A percentile compares a stretch with the other conserved stretches of the same genome.
phyloP scores from a whole-genome alignment of 441 rosid genomes.

The Capsella rubella region DNA sequence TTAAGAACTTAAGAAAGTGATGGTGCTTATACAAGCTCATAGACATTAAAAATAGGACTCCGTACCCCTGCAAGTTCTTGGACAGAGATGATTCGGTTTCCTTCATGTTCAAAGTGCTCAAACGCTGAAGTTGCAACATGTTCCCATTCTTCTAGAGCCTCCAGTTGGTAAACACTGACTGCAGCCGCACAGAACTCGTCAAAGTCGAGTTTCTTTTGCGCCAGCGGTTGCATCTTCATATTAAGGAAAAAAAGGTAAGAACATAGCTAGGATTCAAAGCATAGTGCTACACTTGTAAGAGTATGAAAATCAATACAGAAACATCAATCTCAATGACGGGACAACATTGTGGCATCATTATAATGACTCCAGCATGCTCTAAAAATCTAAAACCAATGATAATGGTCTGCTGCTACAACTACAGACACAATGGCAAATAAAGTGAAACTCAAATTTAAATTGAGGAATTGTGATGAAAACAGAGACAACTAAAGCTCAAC shows the following conservation, averaged over 20 bases:
- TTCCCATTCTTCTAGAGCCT: slow-evolving; percentile 74
- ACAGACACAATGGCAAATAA: background rate
- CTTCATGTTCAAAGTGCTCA: slow-evolving; percentile 67
- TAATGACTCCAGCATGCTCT: background rate
- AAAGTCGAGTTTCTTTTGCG: slow-evolving; percentile 56
- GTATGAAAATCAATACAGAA: slow-evolving; percentile 15
- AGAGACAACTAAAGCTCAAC: background rate
- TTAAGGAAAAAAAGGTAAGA: background rate
- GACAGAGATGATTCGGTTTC: slow-evolving; percentile 58
- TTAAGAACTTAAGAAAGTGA: slow-evolving; percentile 12
- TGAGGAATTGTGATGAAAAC: background rate
- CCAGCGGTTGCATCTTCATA: slow-evolving; percentile 65
- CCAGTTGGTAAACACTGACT: slow-evolving; percentile 65
- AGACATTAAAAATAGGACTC: background rate
- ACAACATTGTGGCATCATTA: background rate
- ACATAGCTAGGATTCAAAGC: background rate
- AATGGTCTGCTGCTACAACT: slow-evolving; percentile 1
- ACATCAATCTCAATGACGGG: background rate
- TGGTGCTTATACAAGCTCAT: background rate
- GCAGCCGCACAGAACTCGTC: slow-evolving; percentile 79
- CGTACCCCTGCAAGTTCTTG: slow-evolving; percentile 67
- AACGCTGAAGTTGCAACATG: slow-evolving; percentile 59
- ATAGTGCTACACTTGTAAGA: background rate
- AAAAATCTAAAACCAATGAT: background rate
- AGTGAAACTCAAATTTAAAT: background rate